Evolutionary conservation across 805 yeast species (phyloP), one percentile per base, ranked within the genome.

Genomic region (Ogataea siamensis): DNA sequence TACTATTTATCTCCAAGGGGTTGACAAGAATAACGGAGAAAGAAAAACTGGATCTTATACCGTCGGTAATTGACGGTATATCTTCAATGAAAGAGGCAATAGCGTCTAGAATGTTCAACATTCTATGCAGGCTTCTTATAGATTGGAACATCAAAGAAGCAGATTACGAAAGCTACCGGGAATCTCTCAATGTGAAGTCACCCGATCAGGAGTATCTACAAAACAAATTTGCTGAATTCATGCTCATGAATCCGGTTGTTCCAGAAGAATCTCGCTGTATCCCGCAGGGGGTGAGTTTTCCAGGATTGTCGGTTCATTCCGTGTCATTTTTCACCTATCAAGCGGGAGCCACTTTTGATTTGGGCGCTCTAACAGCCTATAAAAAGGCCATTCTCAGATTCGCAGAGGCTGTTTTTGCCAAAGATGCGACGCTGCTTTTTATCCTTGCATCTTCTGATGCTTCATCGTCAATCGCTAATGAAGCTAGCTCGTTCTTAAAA

Each of bases 1-100:
- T 87, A 39, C 53, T 85, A 27, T 81, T 86, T 45, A 67, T 82
- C 0, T 74, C 89, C 1, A 78, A 75, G 57, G 91, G 86, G 7
- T 55, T 86, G 11, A 81, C 78, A 26, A 62, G 91, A 36, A 48
- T 83, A 35, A 28, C 57, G 2, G 40, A 44, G 1, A 57, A 54
- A 4, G 74, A 66, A 5, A 65, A 70, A 37, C 52, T 49, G 1
- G 54, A 48, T 4, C 53, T 81, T 24, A 52, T 81, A 0, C 82
- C 86, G 0, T 40, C 56, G 4, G 58, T 80, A 0, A 55, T 79
- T 14, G 57, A 64, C 2, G 72, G 71, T 0, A 75, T 86, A 2
- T 61, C 76, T 1, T 22, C 32, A 0, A 60, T 74, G 7, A 42
- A 46, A 13, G 24, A 42, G 1, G 32, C 42, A 3, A 45, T 60